Percentiles rank a stretch among this genome's conserved stretches.
These are phyloP conservation scores for Beauveria sp. DNA, from an alignment of 2,329 filamentous ascomycete species.

Conservation along the genomic window DNA sequence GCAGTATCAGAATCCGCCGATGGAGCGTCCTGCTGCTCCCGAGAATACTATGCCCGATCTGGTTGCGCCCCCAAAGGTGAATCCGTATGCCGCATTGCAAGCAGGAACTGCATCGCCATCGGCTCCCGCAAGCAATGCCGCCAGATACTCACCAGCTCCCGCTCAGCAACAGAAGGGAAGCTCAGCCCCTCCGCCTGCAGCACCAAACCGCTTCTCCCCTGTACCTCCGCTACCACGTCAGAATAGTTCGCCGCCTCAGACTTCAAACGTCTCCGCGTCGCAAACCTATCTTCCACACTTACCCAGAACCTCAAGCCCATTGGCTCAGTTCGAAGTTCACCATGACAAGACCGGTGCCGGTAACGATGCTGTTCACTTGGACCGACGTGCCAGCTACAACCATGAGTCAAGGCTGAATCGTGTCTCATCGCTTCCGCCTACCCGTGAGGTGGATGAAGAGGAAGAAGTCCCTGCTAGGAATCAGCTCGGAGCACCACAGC, in stretches of 20 bases:
- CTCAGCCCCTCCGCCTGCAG: conserved; percentile 29
- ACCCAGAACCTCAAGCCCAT: conserved; percentile 57
- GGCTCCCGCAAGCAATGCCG: conserved; percentile 27
- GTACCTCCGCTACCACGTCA: conserved; percentile 34
- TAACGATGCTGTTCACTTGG: conserved; percentile 31
- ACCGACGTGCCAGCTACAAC: conserved; percentile 43
- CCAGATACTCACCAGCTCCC: conserved; percentile 57
- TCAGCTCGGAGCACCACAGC: conserved; percentile 18
- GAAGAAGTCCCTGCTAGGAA: conserved; percentile 32
- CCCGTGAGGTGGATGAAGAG: conserved; percentile 55
- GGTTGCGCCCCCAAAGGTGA: conserved; percentile 45
- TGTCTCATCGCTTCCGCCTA: conserved; percentile 51
- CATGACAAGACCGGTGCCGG: conserved; percentile 29
- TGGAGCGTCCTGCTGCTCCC: conserved; percentile 23
- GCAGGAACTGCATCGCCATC: conserved; percentile 25
- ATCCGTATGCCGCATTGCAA: conserved; percentile 44
- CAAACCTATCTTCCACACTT: conserved; percentile 48
- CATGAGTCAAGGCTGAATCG: conserved; percentile 48
- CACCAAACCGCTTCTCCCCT: conserved; percentile 46
- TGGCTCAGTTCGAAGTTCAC: conserved; percentile 55
- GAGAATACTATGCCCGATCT: conserved; percentile 31
- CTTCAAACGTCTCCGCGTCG: conserved; percentile 27
- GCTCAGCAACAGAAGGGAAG: conserved; percentile 31
- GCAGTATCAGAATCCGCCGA: not conserved
- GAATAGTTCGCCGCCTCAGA: conserved; percentile 33